These are phyloP conservation scores for Tetracentron sinense DNA, from an alignment of 164 flowering plant genomes.

Conservation along the genomic window DNA sequence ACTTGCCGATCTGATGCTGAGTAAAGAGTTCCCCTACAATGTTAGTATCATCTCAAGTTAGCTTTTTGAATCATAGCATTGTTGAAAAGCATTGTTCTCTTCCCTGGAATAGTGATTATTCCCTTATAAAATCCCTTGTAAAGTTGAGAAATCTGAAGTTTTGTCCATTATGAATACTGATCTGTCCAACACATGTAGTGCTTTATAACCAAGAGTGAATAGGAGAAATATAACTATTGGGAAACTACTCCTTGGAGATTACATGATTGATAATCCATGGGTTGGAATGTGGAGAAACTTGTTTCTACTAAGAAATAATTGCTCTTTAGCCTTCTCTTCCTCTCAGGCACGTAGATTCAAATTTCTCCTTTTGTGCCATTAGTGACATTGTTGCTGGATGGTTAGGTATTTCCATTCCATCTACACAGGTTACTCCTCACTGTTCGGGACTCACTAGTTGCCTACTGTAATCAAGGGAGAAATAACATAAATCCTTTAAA, in stretches of 20 bases:
- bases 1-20: slow-evolving; percentile 76
- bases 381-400: not conserved
- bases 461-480: not conserved
- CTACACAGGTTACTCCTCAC: not conserved
- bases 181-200: too few relatives aligned
- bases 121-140: not conserved
- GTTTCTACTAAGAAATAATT: too few relatives aligned
- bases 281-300: not conserved
- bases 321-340: not conserved
- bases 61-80: not conserved
- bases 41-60: slow-evolving; percentile 45
- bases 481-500: not conserved
- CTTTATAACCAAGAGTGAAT: too few relatives aligned
- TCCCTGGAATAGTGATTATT: not conserved
- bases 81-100: not conserved
- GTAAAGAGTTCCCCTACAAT: slow-evolving; percentile 96
- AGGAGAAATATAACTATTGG: not conserved
- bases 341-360: not conserved
- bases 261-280: not conserved
- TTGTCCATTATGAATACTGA: too few relatives aligned
- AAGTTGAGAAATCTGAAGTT: too few relatives aligned
- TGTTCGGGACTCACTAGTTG: not conserved
- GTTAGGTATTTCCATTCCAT: not conserved
- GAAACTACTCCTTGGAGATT: not conserved
- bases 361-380: slow-evolving; percentile 9